A percentile compares a stretch with the other conserved stretches of the same genome.
Conservation (phyloP, 2,329 filamentous ascomycete species). For the Penicillium vulpinum region DNA sequence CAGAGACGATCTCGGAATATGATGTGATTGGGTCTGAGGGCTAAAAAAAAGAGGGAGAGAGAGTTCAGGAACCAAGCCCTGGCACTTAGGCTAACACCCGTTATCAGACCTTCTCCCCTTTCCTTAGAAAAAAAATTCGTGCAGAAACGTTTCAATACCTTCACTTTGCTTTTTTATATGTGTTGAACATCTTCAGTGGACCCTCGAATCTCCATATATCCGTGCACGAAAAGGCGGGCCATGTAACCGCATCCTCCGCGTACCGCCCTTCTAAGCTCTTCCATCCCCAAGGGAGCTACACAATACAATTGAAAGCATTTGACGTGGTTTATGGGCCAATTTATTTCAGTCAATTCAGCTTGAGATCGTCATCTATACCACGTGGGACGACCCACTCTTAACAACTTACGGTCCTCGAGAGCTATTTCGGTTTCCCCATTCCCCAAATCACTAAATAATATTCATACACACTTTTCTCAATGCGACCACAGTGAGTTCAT, state of each 20-base stretch:
- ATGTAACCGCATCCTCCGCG: conserved; percentile 21
- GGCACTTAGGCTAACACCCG: conserved; percentile 1
- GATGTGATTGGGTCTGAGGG: conserved; percentile 7
- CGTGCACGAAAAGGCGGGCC: conserved; percentile 18
- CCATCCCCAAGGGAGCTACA: conserved; percentile 7
- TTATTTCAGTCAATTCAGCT: neutral
- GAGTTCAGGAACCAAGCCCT: neutral
- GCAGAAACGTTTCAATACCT: conserved; percentile 1
- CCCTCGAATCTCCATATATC: conserved; percentile 17
- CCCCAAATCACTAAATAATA: neutral
- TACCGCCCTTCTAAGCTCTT: conserved; percentile 11
- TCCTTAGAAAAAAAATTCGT: neutral
- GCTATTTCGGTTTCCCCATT: neutral
- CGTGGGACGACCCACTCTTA: conserved; percentile 10
- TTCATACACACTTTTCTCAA: conserved; percentile 20
- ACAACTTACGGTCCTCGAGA: neutral
- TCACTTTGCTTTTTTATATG: neutral
- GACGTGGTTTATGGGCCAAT: neutral
- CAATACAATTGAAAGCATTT: neutral
- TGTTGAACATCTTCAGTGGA: conserved; percentile 2
- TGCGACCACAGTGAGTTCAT: conserved; percentile 40
- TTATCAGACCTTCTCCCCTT: conserved; percentile 1
- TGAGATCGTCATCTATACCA: conserved; percentile 1
- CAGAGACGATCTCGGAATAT: conserved; percentile 3
- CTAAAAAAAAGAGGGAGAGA: neutral